These are phyloP conservation scores for Priceomyces fermenticarens DNA, from an alignment of 805 yeast species.

Conservation along the genomic window DNA sequence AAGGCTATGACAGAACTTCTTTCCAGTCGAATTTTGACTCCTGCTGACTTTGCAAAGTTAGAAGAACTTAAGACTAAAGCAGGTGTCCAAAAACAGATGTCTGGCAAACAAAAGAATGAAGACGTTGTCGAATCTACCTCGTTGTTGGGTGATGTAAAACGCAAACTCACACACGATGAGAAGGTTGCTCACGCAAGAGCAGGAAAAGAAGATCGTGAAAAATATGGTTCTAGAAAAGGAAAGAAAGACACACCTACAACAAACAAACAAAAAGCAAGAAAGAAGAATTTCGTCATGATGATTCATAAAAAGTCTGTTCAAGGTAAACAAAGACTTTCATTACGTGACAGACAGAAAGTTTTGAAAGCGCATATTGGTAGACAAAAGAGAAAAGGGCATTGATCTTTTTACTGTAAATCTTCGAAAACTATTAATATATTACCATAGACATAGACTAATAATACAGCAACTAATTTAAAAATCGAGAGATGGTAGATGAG, in stretches of 20 bases:
- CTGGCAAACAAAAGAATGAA: constrained; percentile 59
- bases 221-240: constrained; percentile 86
- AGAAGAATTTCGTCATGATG: constrained; percentile 99
- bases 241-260: constrained; percentile 77
- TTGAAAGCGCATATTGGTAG: constrained; percentile 82
- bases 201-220: constrained; percentile 91
- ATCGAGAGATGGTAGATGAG: constrained; percentile 1
- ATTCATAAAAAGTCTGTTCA: constrained; percentile 92
- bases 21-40: constrained; percentile 81
- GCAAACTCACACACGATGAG: constrained; percentile 87
- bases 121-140: constrained; percentile 79
- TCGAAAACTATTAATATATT: neutral
- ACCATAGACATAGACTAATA: constrained; percentile 3
- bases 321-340: constrained; percentile 87
- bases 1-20: constrained; percentile 51
- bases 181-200: constrained; percentile 82
- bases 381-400: constrained; percentile 85
- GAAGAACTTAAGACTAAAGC: constrained; percentile 84
- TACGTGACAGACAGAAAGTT: constrained; percentile 86
- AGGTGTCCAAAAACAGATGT: constrained; percentile 78
- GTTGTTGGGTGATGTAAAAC: constrained; percentile 74
- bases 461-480: constrained; percentile 3
- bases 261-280: constrained; percentile 91
- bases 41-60: constrained; percentile 95
- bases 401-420: constrained; percentile 8